Base-by-base conservation (phyloP, 371 early-diverging fungal genomes). In the Capillidium rhysosporum region DNA sequence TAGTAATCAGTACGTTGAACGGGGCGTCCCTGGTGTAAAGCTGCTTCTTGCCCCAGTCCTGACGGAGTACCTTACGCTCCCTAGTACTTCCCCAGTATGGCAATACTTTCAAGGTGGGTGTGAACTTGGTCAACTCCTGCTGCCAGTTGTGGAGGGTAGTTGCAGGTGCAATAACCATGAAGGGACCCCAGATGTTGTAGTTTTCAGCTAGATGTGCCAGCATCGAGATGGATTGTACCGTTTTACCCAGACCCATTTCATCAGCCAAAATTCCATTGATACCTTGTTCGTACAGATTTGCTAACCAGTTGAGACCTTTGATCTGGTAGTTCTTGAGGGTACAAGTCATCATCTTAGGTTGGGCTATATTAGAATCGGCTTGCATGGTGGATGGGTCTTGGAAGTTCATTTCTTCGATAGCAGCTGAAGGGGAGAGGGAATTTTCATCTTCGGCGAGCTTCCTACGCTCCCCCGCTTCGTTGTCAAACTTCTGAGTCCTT, bases 251-350 rank as follows among this genome's bases (percentile, higher is more conserved):
- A 40, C 65, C 66, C 65, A 54, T 52, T 26, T 55, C 55, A 40
- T 57, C 56, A 25, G 97, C 95, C 31, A 96, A 68, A 61, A 98
- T 95, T 52, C 97, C 92, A 66, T 95, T 96, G 65, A 98, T 94
- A 51, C 93, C 94, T 61, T 91, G 89, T 55, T 94, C 90, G 61
- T 93, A 93, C 62, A 96, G 65, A 63, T 86, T 91, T 24, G 88
- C 85, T 16, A 99, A 77, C 99, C 99, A 99, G 64, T 92, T 93
- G 24, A 99, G 73, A 21, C 99, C 99, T 67, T 96, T 90, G 46
- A 98, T 67, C 67, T 99, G 99, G 65, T 98, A 93, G 40, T 81
- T 77, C 62, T 90, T 92, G 12, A 97, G 73, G 57, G 79, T 76
- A 58, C 87, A 86, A 70, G 83, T 85, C 29, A 96, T 70, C 77